These are phyloP conservation scores for Xylariaceae sp. DNA, from an alignment of 2,329 filamentous ascomycete species.

Conservation along the genomic window DNA sequence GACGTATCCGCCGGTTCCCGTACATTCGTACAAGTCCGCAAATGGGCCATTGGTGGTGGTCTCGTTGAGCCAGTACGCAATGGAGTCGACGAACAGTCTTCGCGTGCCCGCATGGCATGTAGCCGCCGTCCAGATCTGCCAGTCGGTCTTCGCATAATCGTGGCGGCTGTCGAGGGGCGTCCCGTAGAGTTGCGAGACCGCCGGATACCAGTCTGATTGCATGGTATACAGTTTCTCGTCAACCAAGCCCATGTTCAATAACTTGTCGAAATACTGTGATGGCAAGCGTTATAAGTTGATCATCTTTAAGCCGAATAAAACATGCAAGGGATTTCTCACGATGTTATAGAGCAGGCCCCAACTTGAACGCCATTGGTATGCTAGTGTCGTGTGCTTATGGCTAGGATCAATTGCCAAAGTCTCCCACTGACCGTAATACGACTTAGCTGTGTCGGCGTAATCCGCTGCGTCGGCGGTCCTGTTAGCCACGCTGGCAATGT, in stretches of 20 bases:
- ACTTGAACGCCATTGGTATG: constrained; percentile 29
- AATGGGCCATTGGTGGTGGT: constrained; percentile 59
- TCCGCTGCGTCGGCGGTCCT: constrained; percentile 49
- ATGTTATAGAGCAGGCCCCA: constrained; percentile 20
- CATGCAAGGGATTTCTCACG: not conserved
- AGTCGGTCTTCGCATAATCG: constrained; percentile 68
- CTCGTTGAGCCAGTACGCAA: constrained; percentile 65
- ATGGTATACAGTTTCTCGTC: constrained; percentile 27
- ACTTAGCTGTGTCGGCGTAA: constrained; percentile 47
- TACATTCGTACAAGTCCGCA: constrained; percentile 62
- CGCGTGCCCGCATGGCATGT: constrained; percentile 53
- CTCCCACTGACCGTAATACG: constrained; percentile 27
- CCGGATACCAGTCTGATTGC: constrained; percentile 33
- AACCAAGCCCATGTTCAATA: constrained; percentile 33
- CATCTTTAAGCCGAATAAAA: not conserved
- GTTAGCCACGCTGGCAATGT: constrained; percentile 47
- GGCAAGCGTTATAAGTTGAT: not conserved
- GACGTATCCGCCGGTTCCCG: constrained; percentile 47
- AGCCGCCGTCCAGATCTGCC: constrained; percentile 67
- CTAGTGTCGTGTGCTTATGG: constrained; percentile 24
- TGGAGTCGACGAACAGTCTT: constrained; percentile 54
- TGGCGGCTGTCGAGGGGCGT: constrained; percentile 65
- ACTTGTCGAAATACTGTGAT: constrained; percentile 28
- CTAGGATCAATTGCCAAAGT: constrained; percentile 22
- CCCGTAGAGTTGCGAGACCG: constrained; percentile 63